Evolutionary conservation across 495 filamentous ascomycete species (phyloP).

Genomic region (Lophium mytilinum): DNA sequence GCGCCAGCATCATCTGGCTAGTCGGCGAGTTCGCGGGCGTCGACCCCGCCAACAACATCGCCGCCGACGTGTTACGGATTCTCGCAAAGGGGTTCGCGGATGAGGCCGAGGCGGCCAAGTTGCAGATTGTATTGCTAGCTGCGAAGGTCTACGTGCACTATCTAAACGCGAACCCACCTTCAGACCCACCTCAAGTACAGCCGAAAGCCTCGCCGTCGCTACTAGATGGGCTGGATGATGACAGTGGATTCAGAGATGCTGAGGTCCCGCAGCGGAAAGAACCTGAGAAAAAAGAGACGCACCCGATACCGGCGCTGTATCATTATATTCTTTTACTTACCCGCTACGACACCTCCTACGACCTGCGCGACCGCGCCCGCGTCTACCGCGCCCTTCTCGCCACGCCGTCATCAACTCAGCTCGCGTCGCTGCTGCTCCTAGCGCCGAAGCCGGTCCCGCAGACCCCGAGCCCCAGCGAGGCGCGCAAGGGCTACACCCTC

Average conservation of each 20-base stretch:
- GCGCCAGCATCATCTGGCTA: conserved; percentile 93
- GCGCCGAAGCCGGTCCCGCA: conserved; percentile 92
- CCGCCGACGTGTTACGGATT: conserved; percentile 86
- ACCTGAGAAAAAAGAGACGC: conserved; percentile 16
- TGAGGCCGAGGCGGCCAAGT: conserved; percentile 76
- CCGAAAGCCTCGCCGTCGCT: conserved; percentile 16
- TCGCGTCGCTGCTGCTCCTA: conserved; percentile 81
- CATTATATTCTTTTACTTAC: conserved; percentile 74
- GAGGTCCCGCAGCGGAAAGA: conserved; percentile 1
- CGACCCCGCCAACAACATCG: conserved; percentile 75
- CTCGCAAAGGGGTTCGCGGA: conserved; percentile 74
- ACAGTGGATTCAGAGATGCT: conserved; percentile 24
- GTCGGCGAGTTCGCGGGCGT: conserved; percentile 86
- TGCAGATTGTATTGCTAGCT: conserved; percentile 84
- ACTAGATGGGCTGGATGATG: conserved; percentile 25
- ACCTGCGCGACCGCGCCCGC: conserved; percentile 82
- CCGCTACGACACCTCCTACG: conserved; percentile 89
- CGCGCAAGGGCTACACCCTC: conserved; percentile 62
- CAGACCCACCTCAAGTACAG: conserved; percentile 16
- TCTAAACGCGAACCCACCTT: conserved; percentile 48
- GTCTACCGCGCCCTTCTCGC: conserved; percentile 78
- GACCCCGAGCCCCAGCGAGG: conserved; percentile 73
- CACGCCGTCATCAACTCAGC: conserved; percentile 64
- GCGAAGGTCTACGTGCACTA: conserved; percentile 93
- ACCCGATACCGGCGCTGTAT: conserved; percentile 71